Evolutionary conservation across 306 rosid genomes (phyloP).

Genomic region (Corylus americana): DNA sequence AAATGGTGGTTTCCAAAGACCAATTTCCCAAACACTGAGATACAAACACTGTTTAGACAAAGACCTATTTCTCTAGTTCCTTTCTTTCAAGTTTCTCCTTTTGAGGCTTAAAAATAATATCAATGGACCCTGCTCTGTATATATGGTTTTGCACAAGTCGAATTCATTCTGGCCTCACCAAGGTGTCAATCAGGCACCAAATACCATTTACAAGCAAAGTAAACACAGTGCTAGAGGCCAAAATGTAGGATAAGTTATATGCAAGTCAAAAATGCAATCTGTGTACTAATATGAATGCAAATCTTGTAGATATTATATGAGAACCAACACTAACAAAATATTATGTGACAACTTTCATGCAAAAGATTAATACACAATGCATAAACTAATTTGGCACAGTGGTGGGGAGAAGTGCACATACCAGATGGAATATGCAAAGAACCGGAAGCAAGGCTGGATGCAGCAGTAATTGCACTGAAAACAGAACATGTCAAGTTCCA

Average conservation of each 20-base stretch:
- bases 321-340: neutral
- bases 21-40: neutral
- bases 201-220: neutral
- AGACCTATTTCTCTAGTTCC: neutral
- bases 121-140: neutral
- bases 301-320: neutral
- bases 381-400: constrained; percentile 2
- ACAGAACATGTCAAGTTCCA: constrained; percentile 98
- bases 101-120: neutral
- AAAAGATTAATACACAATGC: constrained; percentile 8
- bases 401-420: constrained; percentile 34
- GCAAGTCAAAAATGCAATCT: neutral
- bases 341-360: neutral
- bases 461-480: constrained; percentile 92
- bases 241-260: neutral
- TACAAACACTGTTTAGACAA: neutral
- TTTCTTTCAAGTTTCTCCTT: neutral
- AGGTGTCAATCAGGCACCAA: neutral
- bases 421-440: constrained; percentile 75
- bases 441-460: constrained; percentile 97
- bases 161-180: neutral
- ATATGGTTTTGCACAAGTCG: neutral
- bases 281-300: neutral
- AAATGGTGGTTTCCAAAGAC: neutral
- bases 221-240: neutral